Conservation (phyloP, 768 basidiomycete species). For the Tricholoma saponaceum region DNA sequence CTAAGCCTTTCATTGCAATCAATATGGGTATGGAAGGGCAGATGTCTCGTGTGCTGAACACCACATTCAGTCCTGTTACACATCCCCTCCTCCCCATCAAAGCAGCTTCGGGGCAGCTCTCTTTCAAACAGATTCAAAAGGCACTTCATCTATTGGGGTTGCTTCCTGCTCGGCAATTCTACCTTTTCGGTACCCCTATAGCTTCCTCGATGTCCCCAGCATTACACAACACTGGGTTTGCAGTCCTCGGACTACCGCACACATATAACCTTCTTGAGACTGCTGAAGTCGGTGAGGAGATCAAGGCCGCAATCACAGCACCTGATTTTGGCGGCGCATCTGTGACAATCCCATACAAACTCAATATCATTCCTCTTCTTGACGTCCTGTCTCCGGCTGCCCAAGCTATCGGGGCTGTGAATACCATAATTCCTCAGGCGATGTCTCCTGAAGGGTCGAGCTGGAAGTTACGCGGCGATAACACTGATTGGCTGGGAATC, state of each 20-base stretch:
- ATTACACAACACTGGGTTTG: slow-evolving; percentile 87
- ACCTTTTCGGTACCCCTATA: slow-evolving; percentile 89
- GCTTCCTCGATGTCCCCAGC: slow-evolving; percentile 87
- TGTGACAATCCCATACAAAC: slow-evolving; percentile 94
- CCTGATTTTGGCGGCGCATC: slow-evolving; percentile 91
- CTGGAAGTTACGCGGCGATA: slow-evolving; percentile 76
- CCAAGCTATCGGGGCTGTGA: slow-evolving; percentile 87
- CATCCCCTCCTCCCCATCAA: slow-evolving; percentile 82
- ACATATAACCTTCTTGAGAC: slow-evolving; percentile 79
- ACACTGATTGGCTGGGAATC: slow-evolving; percentile 96
- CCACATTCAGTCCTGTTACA: slow-evolving; percentile 84
- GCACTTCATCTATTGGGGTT: slow-evolving; percentile 80
- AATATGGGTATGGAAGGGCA: slow-evolving; percentile 92
- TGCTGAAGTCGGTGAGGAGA: slow-evolving; percentile 53
- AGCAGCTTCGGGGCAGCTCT: slow-evolving; percentile 92
- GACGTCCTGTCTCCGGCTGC: slow-evolving; percentile 80
- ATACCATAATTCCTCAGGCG: slow-evolving; percentile 72
- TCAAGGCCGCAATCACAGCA: slow-evolving; percentile 57
- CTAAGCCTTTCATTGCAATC: slow-evolving; percentile 89
- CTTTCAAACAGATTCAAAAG: slow-evolving; percentile 80
- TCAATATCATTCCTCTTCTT: slow-evolving; percentile 82
- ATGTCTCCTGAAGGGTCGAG: slow-evolving; percentile 33
- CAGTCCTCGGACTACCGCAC: slow-evolving; percentile 79
- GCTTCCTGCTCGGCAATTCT: slow-evolving; percentile 70
- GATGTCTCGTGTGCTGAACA: slow-evolving; percentile 84